These are phyloP conservation scores for Dalbergia oliveri DNA, from an alignment of 306 rosid species.

Conservation along the genomic window DNA sequence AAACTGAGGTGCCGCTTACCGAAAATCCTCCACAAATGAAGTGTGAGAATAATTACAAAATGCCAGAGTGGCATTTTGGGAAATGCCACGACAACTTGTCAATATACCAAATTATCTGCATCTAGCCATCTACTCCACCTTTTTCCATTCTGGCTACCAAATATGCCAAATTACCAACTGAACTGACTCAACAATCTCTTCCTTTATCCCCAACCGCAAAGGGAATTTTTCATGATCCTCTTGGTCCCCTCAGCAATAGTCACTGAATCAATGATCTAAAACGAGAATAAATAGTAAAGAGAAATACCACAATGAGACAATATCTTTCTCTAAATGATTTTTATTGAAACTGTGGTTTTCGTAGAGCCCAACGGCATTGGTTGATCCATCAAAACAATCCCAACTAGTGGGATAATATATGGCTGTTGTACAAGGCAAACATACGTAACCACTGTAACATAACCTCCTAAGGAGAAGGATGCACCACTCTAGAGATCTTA, in stretches of 20 bases:
- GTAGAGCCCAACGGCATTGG: conserved; percentile 1
- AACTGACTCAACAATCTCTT: not conserved
- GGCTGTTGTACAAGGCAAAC: not conserved
- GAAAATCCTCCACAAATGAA: not conserved
- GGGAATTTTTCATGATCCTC: not conserved
- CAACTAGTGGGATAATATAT: not conserved
- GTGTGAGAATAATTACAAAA: not conserved
- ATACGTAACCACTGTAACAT: not conserved
- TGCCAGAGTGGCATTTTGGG: conserved; percentile 15
- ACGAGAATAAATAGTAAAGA: not conserved
- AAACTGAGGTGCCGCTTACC: not conserved
- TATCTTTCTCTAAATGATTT: not conserved
- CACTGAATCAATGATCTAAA: not conserved
- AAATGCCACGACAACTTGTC: conserved; percentile 35
- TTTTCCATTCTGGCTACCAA: not conserved
- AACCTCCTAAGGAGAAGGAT: not conserved
- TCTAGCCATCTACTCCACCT: conserved; percentile 24
- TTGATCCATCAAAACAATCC: conserved; percentile 4
- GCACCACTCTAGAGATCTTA: conserved; percentile 23
- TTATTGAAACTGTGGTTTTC: not conserved
- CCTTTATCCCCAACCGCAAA: conserved; percentile 4
- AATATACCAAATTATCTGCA: conserved; percentile 31
- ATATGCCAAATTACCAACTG: conserved; percentile 2
- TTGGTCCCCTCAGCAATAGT: not conserved
- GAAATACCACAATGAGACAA: not conserved